Evolutionary conservation across 768 basidiomycete species (phyloP), one percentile per base, ranked within the genome.

Genomic region (Tephrocybe rancida): DNA sequence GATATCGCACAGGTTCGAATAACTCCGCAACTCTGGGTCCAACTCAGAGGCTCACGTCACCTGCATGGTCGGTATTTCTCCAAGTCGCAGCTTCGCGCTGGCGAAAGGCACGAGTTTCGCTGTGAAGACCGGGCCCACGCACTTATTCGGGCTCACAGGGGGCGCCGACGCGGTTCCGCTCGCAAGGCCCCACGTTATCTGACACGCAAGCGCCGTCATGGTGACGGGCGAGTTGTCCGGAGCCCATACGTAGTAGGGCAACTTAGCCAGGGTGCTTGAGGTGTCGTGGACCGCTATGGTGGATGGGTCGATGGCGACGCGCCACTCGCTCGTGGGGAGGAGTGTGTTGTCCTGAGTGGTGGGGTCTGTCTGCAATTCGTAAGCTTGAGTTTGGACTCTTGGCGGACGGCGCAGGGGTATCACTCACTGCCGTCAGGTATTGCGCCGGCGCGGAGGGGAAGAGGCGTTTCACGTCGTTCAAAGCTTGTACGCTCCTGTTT

Each of bases 221-320:
- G 69, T 72, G 22, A 77, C 62, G 9, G 75, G 75, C 24, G 68
- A 68, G 21, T 66, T 66, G 7, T 66, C 72, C 1, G 75, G 69
- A 5, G 72, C 74, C 75, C 74, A 76, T 1, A 67, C 71, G 43
- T 74, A 73, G 55, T 62, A 73, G 2, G 75, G 74, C n/a, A 75
- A 61, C 3, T 61, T 48, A 0, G 66, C 53, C 2, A 57, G 56
- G 19, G 56, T 60, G 1, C 52, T 46, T 1, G 70, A 69, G 21
- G 59, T 61, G 44, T 75, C 75, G 7, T 64, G 61, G 18, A 75
- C 62, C 3, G 56, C 48, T 41, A 76, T 67, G 1, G 70, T 70
- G 18, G 65, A 58, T 8, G 73, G 73, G 49, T 77, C 73, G 47
- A 77, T 74, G 13, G 73, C 75, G 22, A 75, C 54, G 21, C 65